Conservation (phyloP, 805 yeast species). For the Candida rishiriensis region DNA sequence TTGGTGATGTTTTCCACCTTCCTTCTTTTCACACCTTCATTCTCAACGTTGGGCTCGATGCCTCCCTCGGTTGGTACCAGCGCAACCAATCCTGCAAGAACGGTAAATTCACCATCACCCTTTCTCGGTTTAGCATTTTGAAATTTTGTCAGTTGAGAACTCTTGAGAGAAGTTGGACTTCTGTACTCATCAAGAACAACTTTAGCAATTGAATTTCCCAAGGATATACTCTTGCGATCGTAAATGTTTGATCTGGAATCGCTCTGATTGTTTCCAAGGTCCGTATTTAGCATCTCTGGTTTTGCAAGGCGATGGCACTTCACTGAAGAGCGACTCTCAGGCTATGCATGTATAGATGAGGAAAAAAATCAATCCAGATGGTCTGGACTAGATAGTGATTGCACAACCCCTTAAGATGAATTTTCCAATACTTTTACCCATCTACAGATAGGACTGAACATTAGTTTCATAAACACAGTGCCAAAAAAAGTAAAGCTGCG, state of each 20-base stretch:
- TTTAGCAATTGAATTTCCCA: constrained; percentile 16
- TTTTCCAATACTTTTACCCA: no score
- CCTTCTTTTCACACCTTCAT: constrained; percentile 6
- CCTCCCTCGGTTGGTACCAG: constrained; percentile 9
- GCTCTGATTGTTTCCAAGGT: no score
- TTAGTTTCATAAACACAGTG: no score
- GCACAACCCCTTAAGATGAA: no score
- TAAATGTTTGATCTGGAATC: no score
- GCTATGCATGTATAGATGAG: no score
- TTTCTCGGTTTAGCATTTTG: constrained; percentile 43
- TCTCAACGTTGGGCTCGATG: constrained; percentile 1
- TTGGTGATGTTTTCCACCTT: constrained; percentile 3
- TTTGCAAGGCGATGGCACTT: no score
- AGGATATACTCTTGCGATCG: neutral
- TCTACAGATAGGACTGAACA: no score
- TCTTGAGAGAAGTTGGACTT: constrained; percentile 8
- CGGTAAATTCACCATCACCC: constrained; percentile 75
- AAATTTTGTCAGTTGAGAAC: constrained; percentile 7
- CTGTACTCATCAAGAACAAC: constrained; percentile 11
- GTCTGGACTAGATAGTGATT: no score
- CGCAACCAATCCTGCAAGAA: constrained; percentile 68
- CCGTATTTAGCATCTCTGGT: no score
- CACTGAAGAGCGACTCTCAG: no score
- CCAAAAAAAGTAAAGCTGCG: constrained; percentile 1
- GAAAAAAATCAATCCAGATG: no score